Conservation (phyloP, 2,329 filamentous ascomycete genomes). For the Neonectria neomacrospora region DNA sequence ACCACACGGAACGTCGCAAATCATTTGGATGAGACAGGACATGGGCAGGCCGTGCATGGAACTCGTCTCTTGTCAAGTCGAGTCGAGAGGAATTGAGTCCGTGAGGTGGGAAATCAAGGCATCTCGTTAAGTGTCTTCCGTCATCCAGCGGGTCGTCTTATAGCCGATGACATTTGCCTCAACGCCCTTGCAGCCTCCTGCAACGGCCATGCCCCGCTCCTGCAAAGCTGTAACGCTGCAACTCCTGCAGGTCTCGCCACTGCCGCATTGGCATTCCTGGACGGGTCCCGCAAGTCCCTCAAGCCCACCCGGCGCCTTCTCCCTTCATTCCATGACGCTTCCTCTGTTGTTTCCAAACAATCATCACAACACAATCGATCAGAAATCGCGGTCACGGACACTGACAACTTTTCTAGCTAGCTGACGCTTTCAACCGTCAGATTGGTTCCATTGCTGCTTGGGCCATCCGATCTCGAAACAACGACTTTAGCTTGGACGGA, state of each 20-base stretch:
- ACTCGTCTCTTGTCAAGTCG: constrained; percentile 10
- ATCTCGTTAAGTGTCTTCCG: background rate
- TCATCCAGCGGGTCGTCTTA: background rate
- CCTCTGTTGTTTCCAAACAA: constrained; percentile 37
- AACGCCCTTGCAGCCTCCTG: constrained; percentile 12
- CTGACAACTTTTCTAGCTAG: constrained; percentile 41
- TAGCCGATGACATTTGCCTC: background rate
- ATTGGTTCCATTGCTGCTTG: constrained; percentile 28
- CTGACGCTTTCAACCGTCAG: constrained; percentile 26
- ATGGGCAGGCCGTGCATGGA: background rate
- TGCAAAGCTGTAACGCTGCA: constrained; percentile 19
- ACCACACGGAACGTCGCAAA: constrained; percentile 11
- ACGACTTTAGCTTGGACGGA: background rate
- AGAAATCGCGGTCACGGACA: constrained; percentile 26
- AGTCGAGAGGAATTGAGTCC: background rate
- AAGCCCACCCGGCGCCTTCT: constrained; percentile 34
- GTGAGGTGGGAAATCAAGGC: background rate
- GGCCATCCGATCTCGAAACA: constrained; percentile 16
- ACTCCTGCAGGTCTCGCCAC: constrained; percentile 26
- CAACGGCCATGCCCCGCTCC: constrained; percentile 25
- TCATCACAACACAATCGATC: constrained; percentile 22
- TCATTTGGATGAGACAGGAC: constrained; percentile 16
- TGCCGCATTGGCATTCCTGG: constrained; percentile 40
- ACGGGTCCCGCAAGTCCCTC: constrained; percentile 25
- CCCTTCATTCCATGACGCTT: constrained; percentile 44